Evolutionary conservation across 2,329 filamentous ascomycete species (phyloP).

Genomic region (Monilinia fructigena): DNA sequence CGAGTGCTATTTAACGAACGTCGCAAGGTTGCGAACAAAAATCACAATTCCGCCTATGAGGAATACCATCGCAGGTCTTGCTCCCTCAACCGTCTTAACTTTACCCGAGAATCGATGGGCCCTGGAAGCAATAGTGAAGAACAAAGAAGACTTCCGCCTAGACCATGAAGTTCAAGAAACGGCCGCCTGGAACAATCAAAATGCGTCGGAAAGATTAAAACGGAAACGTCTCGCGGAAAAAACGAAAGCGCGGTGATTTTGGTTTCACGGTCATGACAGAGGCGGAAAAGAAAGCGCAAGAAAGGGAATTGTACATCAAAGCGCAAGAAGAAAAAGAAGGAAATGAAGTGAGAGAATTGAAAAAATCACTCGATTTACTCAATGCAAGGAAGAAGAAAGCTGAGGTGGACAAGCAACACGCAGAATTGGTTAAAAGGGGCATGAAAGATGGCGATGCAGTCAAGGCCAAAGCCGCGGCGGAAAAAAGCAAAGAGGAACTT

Average conservation of each 20-base stretch:
- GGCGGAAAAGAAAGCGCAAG: not conserved
- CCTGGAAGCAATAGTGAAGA: constrained; percentile 1
- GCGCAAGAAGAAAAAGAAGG: not conserved
- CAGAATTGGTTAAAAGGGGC: not conserved
- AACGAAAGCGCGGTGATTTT: not conserved
- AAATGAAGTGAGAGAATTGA: not conserved
- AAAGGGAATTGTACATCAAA: not conserved
- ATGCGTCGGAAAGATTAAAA: constrained; percentile 13
- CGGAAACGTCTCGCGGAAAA: not conserved
- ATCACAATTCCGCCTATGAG: not conserved
- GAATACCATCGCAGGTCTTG: constrained; percentile 10
- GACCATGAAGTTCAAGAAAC: not conserved
- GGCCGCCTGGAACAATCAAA: not conserved
- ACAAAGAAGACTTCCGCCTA: not conserved
- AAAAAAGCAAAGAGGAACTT: not conserved
- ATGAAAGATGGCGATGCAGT: not conserved
- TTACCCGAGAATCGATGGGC: constrained; percentile 6
- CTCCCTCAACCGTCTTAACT: not conserved
- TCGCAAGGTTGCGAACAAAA: not conserved
- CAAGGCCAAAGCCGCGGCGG: not conserved
- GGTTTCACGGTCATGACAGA: constrained; percentile 1
- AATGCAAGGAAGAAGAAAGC: not conserved
- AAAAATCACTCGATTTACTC: not conserved
- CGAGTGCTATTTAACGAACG: not conserved
- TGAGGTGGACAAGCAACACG: not conserved